Evolutionary conservation across 768 basidiomycete genomes (phyloP).

Genomic region (Glaciozyma martinii): DNA sequence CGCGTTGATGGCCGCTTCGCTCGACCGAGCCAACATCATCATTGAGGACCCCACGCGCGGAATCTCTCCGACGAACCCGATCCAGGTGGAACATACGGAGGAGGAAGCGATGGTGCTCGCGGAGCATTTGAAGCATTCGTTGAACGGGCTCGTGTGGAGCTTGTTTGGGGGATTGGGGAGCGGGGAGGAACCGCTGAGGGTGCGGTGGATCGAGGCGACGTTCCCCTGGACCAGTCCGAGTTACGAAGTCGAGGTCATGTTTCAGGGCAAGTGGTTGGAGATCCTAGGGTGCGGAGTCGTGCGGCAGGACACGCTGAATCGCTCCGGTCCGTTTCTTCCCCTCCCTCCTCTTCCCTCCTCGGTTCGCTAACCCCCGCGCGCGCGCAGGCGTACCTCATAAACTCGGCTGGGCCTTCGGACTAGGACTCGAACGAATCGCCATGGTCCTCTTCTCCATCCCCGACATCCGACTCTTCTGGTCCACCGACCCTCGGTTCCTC

Average conservation of each 20-base stretch:
- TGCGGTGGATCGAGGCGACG: slow-evolving; percentile 95
- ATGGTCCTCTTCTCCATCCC: slow-evolving; percentile 97
- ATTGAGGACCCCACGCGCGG: slow-evolving; percentile 79
- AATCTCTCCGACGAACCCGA: slow-evolving; percentile 60
- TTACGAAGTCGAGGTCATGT: slow-evolving; percentile 96
- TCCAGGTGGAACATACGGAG: slow-evolving; percentile 68
- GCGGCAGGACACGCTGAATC: slow-evolving; percentile 74
- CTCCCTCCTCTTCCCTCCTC: not conserved
- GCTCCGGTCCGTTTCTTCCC: slow-evolving; percentile 52
- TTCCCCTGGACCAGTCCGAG: slow-evolving; percentile 98
- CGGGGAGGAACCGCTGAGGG: slow-evolving; percentile 62
- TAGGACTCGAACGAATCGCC: slow-evolving; percentile 91
- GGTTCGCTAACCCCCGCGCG: no score
- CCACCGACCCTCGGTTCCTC: slow-evolving; percentile 72
- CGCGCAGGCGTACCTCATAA: slow-evolving; percentile 61
- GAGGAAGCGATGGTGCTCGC: slow-evolving; percentile 61
- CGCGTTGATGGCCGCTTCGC: slow-evolving; percentile 48
- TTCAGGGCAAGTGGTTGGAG: slow-evolving; percentile 92
- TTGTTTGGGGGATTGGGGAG: slow-evolving; percentile 54
- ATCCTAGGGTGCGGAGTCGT: slow-evolving; percentile 91
- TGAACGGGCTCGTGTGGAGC: slow-evolving; percentile 74
- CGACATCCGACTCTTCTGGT: slow-evolving; percentile 98
- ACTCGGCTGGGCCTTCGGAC: slow-evolving; percentile 94
- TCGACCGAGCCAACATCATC: slow-evolving; percentile 64
- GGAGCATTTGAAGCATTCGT: slow-evolving; percentile 76